phyloP scores from a whole-genome alignment of 129 eudicot species.

The Logfia minima region DNA sequence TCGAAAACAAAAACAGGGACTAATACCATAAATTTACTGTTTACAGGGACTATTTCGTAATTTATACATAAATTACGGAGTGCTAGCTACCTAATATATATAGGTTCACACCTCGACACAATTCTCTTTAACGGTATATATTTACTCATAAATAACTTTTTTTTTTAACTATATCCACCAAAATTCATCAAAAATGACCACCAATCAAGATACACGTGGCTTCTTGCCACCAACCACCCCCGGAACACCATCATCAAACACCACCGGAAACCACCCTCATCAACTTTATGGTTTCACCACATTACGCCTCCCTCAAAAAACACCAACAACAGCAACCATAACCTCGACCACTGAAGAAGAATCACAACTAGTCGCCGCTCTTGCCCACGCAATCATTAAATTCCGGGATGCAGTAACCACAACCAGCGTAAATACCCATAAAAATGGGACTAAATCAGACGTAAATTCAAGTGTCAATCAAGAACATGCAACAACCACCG shows the following conservation, averaged over 20 bases:
- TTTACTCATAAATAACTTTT: no score
- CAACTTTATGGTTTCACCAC: background rate
- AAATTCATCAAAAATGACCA: background rate
- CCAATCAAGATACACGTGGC: constrained; percentile 12
- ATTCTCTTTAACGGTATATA: background rate
- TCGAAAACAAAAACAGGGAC: no score
- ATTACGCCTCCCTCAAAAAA: background rate
- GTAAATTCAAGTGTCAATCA: background rate
- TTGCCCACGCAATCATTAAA: background rate
- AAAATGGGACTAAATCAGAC: background rate
- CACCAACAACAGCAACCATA: background rate
- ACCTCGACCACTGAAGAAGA: background rate
- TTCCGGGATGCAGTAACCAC: background rate
- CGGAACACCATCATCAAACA: background rate
- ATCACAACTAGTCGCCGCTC: background rate
- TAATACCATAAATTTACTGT: no score
- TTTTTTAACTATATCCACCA: background rate
- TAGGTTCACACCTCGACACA: background rate
- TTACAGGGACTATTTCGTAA: background rate
- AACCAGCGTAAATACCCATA: background rate
- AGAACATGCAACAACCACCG: background rate
- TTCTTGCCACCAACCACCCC: constrained; percentile 3
- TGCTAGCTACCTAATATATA: background rate
- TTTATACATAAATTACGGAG: background rate
- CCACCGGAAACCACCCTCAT: constrained; percentile 6